phyloP scores from a whole-genome alignment of 768 basidiomycete genomes.

The Lactarius psammicola region DNA sequence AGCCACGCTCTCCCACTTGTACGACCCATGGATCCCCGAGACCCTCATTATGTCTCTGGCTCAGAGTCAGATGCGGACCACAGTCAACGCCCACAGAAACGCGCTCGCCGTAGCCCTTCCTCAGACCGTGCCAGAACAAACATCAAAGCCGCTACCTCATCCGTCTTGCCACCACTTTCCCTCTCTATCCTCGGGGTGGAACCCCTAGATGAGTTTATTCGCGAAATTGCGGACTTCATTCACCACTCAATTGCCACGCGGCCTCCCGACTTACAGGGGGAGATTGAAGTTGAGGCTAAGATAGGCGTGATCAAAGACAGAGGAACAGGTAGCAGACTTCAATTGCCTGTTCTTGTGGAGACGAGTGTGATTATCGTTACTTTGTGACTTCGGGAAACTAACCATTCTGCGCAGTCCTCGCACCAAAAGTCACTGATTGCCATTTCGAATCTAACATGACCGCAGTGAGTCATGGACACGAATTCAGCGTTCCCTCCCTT shows the following conservation, averaged over 20 bases:
- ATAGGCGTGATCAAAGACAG: constrained; percentile 72
- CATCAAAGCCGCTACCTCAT: constrained; percentile 32
- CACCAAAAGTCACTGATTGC: constrained; percentile 56
- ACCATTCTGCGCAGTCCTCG: constrained; percentile 53
- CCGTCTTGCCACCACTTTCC: constrained; percentile 59
- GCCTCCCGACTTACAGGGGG: constrained; percentile 48
- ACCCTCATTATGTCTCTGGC: constrained; percentile 31
- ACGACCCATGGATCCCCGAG: constrained; percentile 31
- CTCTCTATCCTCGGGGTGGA: constrained; percentile 85
- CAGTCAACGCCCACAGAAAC: constrained; percentile 38
- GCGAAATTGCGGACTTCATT: constrained; percentile 87
- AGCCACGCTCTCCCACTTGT: background rate
- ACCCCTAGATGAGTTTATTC: constrained; percentile 90
- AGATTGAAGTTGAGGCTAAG: constrained; percentile 89
- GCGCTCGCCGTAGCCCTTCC: constrained; percentile 39
- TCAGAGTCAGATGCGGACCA: constrained; percentile 33
- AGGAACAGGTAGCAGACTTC: constrained; percentile 52
- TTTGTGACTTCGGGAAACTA: constrained; percentile 12
- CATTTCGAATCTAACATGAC: constrained; percentile 96
- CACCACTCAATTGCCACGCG: constrained; percentile 64
- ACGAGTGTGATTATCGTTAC: constrained; percentile 52
- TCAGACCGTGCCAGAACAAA: constrained; percentile 34
- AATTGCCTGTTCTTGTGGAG: constrained; percentile 75
- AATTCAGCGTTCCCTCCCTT: constrained; percentile 2
- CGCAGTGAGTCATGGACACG: constrained; percentile 49